Evolutionary conservation across 108 stramenopile genomes (phyloP).

Genomic region (Cyclotella atomus): DNA sequence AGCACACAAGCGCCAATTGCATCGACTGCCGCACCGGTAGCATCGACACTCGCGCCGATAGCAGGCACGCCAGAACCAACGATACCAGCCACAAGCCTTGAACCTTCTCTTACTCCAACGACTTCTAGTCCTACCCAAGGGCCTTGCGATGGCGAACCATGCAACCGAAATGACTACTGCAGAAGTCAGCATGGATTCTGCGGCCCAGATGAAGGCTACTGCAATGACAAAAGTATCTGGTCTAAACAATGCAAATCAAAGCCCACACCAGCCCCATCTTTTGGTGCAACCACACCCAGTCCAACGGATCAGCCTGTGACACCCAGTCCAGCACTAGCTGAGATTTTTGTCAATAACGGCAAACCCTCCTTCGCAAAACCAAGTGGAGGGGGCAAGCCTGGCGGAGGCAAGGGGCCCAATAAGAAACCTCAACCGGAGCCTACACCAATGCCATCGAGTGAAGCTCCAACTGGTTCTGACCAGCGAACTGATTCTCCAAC

Average conservation of each 20-base stretch:
- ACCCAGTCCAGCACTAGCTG: neutral
- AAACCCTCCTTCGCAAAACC: slow-evolving; percentile 8
- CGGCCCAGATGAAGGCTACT: slow-evolving; percentile 36
- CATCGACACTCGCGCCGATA: neutral
- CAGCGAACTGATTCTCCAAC: slow-evolving; percentile 1
- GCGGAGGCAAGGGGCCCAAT: slow-evolving; percentile 11
- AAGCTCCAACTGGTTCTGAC: neutral
- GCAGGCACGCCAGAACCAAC: neutral
- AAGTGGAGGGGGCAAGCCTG: slow-evolving; percentile 19
- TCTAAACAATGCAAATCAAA: slow-evolving; percentile 16
- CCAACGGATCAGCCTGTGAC: neutral
- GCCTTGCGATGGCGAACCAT: slow-evolving; percentile 37
- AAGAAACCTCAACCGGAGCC: neutral
- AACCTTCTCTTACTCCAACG: slow-evolving; percentile 1
- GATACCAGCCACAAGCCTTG: neutral
- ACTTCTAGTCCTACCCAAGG: slow-evolving; percentile 8
- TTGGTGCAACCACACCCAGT: neutral
- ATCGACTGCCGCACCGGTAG: neutral
- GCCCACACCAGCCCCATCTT: slow-evolving; percentile 15
- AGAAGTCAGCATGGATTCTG: slow-evolving; percentile 39
- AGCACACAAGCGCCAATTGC: neutral
- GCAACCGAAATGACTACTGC: slow-evolving; percentile 19
- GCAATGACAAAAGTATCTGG: slow-evolving; percentile 43
- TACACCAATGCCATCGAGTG: neutral
- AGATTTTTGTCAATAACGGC: neutral